Percentiles rank a stretch among this genome's conserved stretches.
These are phyloP conservation scores for Aspergillus spinulosporus DNA, from an alignment of 2,329 filamentous ascomycete species.

Conservation along the genomic window DNA sequence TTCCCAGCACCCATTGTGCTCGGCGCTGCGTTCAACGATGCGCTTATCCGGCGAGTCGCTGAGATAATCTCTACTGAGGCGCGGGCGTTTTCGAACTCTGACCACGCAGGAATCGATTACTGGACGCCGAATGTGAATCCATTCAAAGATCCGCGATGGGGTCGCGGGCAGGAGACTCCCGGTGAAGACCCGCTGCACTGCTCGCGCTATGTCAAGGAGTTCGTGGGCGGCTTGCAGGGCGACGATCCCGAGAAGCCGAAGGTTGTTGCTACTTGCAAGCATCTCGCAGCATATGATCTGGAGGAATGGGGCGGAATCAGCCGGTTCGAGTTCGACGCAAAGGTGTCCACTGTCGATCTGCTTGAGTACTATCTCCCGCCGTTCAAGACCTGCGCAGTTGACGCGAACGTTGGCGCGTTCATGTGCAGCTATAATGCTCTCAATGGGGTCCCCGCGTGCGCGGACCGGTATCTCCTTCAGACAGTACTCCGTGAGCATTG, in stretches of 20 bases:
- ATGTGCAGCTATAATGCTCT: slow-evolving; percentile 6
- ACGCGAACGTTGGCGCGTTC: not conserved
- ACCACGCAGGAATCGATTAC: not conserved
- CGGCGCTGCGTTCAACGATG: not conserved
- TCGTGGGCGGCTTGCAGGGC: not conserved
- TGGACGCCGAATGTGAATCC: slow-evolving; percentile 1
- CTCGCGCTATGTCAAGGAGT: not conserved
- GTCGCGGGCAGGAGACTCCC: not conserved
- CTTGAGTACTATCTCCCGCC: not conserved
- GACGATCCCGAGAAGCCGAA: not conserved
- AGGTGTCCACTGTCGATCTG: not conserved
- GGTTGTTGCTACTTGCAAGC: not conserved
- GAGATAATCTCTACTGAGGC: not conserved
- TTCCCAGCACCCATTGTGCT: not conserved
- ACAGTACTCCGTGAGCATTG: not conserved
- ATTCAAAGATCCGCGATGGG: slow-evolving; percentile 2
- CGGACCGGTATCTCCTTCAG: not conserved
- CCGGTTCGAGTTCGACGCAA: not conserved
- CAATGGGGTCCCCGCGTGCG: not conserved
- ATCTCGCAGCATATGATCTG: not conserved
- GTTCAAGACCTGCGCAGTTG: not conserved
- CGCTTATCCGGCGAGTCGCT: not conserved
- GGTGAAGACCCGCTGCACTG: not conserved
- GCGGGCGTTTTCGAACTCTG: not conserved
- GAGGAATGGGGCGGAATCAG: not conserved